phyloP scores from a whole-genome alignment of 176 grass and related monocot genomes.

The Bonia amplexicaulis region DNA sequence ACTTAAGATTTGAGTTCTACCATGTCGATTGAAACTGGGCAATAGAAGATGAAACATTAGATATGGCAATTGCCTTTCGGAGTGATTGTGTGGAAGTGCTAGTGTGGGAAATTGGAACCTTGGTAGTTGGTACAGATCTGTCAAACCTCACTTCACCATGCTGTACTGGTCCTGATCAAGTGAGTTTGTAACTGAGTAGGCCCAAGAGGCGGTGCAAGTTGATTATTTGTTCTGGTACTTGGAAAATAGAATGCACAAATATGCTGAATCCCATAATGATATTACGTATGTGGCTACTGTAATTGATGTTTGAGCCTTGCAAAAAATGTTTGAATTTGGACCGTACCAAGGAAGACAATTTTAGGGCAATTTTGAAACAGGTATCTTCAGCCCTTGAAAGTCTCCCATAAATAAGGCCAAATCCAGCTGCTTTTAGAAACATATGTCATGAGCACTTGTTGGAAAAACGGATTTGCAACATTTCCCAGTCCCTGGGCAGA shows the following conservation, averaged over 20 bases:
- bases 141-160: constrained; percentile 1
- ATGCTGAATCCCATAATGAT: background rate
- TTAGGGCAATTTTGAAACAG: background rate
- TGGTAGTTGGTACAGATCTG: background rate
- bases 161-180: background rate
- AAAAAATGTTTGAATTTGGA: background rate
- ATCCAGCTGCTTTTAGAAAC: background rate
- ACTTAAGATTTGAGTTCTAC: background rate
- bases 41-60: background rate
- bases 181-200: background rate
- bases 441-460: background rate
- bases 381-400: background rate
- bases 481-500: background rate
- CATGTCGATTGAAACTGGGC: background rate
- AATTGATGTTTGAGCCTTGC: background rate
- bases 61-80: background rate
- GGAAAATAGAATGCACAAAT: background rate
- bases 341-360: background rate
- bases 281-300: background rate
- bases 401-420: background rate
- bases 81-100: background rate
- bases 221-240: background rate
- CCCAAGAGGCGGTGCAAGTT: background rate
- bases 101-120: background rate
- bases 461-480: background rate